A percentile compares a stretch with the other conserved stretches of the same genome.
Evolutionary conservation across 805 yeast species (phyloP).

Genomic region (Kuraishia cidri): DNA sequence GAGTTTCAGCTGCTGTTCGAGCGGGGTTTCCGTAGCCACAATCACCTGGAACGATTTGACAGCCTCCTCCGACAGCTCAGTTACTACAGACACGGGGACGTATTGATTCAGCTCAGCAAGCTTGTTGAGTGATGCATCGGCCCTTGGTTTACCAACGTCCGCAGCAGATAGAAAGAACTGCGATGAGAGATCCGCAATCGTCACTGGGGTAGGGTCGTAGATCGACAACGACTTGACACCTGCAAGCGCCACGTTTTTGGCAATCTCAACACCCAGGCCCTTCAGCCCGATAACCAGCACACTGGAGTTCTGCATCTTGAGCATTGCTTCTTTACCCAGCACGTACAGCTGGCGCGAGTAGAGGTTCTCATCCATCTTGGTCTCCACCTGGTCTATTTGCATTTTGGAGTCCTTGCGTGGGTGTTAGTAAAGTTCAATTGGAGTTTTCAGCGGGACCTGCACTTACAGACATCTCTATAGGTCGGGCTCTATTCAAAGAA

Average conservation of each 20-base stretch:
- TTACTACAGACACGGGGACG: conserved; percentile 72
- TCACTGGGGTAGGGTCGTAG: conserved; percentile 70
- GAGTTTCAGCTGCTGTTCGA: conserved; percentile 69
- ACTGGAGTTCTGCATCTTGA: conserved; percentile 88
- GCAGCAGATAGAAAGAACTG: conserved; percentile 72
- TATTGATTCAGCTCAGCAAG: conserved; percentile 82
- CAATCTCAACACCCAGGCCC: conserved; percentile 94
- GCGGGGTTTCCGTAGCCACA: conserved; percentile 70
- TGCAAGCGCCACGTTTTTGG: conserved; percentile 92
- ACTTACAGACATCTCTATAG: conserved; percentile 2
- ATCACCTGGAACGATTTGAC: conserved; percentile 63
- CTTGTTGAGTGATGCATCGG: conserved; percentile 53
- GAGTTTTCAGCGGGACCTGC: too few relatives aligned
- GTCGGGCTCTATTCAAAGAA: neutral
- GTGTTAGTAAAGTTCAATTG: neutral
- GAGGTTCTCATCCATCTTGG: conserved; percentile 80
- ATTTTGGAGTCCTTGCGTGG: conserved; percentile 23
- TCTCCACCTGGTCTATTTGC: conserved; percentile 29
- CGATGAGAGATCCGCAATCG: conserved; percentile 68
- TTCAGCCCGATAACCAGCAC: conserved; percentile 86
- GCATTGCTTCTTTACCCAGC: conserved; percentile 96
- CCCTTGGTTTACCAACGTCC: conserved; percentile 78
- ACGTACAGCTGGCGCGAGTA: conserved; percentile 97
- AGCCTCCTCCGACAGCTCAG: conserved; percentile 42
- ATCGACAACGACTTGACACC: conserved; percentile 90